Evolutionary conservation across 1,284 basidiomycete species (phyloP).

Genomic region (Cerrena zonata): DNA sequence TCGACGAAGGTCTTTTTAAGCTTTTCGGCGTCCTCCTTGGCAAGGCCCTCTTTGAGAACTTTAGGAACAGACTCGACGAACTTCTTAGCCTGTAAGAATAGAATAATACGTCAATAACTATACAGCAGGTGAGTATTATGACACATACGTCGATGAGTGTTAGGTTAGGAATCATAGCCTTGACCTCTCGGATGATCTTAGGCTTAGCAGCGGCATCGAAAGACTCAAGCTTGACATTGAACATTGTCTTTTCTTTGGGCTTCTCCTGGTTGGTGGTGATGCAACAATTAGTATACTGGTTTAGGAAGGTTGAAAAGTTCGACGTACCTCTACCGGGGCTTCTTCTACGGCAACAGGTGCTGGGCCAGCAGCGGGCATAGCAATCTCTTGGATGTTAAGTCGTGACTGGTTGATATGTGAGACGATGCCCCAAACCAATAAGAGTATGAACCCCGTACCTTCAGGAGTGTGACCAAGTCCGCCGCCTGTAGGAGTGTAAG

Average conservation of each 20-base stretch:
- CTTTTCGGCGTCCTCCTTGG: constrained; percentile 98
- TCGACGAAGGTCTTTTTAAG: constrained; percentile 85
- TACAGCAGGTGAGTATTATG: constrained; percentile 11
- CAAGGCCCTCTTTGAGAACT: constrained; percentile 89
- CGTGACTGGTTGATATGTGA: constrained; percentile 75
- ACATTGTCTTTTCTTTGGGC: constrained; percentile 98
- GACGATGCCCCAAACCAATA: neutral
- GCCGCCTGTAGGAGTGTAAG: constrained; percentile 92
- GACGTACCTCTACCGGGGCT: constrained; percentile 58
- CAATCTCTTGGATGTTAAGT: constrained; percentile 96
- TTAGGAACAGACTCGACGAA: constrained; percentile 96
- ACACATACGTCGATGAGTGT: constrained; percentile 87
- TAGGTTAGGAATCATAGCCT: constrained; percentile 88
- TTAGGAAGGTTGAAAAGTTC: constrained; percentile 8
- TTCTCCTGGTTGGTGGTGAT: constrained; percentile 61
- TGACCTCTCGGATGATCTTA: constrained; percentile 97
- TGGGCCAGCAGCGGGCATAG: constrained; percentile 78
- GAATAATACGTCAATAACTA: neutral
- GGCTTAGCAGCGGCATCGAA: constrained; percentile 89
- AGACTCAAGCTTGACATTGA: constrained; percentile 90
- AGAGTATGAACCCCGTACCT: constrained; percentile 54
- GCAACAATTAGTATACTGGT: neutral
- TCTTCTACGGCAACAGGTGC: constrained; percentile 58
- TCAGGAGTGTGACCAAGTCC: constrained; percentile 89
- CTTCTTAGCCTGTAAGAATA: constrained; percentile 82